Percentiles rank a stretch among this genome's conserved stretches.
Evolutionary conservation across 805 yeast species (phyloP).

Genomic region (Candida michaelii): DNA sequence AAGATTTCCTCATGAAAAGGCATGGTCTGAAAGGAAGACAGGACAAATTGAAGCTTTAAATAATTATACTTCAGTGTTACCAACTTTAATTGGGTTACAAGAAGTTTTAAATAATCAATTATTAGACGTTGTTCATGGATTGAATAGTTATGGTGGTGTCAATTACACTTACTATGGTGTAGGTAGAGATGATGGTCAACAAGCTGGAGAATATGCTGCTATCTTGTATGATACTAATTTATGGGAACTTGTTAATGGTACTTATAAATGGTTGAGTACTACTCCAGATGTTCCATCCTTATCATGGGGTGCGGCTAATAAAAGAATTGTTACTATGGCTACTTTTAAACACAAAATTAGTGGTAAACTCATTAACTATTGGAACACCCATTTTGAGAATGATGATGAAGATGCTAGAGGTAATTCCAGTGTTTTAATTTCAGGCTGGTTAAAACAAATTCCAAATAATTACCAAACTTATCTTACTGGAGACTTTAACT

Average conservation of each 20-base stretch:
- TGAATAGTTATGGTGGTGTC: conserved; percentile 27
- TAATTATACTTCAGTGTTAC: conserved; percentile 9
- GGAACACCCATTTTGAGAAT: conserved; percentile 55
- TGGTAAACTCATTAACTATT: conserved; percentile 44
- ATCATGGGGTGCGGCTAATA: conserved; percentile 40
- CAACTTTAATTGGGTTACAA: conserved; percentile 42
- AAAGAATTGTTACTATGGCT: conserved; percentile 40
- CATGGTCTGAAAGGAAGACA: conserved; percentile 45
- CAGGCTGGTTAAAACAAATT: conserved; percentile 34
- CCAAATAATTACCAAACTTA: conserved; percentile 38
- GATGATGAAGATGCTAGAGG: conserved; percentile 44
- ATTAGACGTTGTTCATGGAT: conserved; percentile 35
- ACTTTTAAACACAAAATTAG: conserved; percentile 34
- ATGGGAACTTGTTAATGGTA: conserved; percentile 38
- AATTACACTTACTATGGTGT: conserved; percentile 43
- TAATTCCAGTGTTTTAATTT: conserved; percentile 46
- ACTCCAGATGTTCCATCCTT: conserved; percentile 53
- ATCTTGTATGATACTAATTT: conserved; percentile 38
- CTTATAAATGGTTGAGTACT: conserved; percentile 52
- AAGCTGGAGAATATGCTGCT: conserved; percentile 52
- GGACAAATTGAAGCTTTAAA: conserved; percentile 27
- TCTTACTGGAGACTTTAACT: conserved; percentile 59
- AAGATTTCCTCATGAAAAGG: conserved; percentile 36
- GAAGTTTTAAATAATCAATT: conserved; percentile 45
- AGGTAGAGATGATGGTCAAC: conserved; percentile 54